These are phyloP conservation scores for Penicillium hordei DNA, from an alignment of 2,329 filamentous ascomycete genomes.

Conservation along the genomic window DNA sequence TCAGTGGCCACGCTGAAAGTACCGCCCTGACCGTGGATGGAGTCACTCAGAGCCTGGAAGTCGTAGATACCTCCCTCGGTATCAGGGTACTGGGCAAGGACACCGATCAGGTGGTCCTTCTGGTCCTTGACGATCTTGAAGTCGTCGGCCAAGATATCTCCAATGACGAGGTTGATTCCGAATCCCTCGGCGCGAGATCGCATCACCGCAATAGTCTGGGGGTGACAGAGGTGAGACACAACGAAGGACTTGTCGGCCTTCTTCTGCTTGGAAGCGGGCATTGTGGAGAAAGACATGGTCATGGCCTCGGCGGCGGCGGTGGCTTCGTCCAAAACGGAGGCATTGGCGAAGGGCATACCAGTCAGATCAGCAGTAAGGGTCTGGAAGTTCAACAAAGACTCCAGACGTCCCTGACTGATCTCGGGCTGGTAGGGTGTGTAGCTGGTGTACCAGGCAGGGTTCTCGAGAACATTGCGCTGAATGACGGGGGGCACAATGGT, in stretches of 20 bases:
- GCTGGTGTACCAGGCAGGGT: constrained; percentile 95
- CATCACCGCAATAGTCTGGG: constrained; percentile 82
- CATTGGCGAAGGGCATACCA: constrained; percentile 82
- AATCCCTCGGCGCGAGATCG: constrained; percentile 87
- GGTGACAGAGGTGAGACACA: constrained; percentile 78
- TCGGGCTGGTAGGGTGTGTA: constrained; percentile 97
- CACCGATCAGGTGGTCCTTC: constrained; percentile 80
- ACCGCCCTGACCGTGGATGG: constrained; percentile 73
- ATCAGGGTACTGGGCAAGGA: constrained; percentile 93
- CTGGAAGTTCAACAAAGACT: constrained; percentile 93
- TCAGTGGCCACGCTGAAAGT: constrained; percentile 88
- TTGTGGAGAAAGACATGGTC: constrained; percentile 81
- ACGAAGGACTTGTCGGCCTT: constrained; percentile 76
- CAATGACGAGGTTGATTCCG: constrained; percentile 72
- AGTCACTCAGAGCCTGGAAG: constrained; percentile 70
- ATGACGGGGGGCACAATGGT: constrained; percentile 88
- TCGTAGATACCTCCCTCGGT: constrained; percentile 78
- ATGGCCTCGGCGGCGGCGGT: constrained; percentile 94
- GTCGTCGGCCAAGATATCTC: constrained; percentile 68
- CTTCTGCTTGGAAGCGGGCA: constrained; percentile 71
- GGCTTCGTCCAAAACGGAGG: constrained; percentile 84
- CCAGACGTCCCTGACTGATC: constrained; percentile 90
- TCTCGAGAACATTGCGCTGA: constrained; percentile 88
- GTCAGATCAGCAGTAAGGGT: constrained; percentile 89
- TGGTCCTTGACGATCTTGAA: constrained; percentile 68